Evolutionary conservation across 2,329 filamentous ascomycete species (phyloP).

Genomic region (Reticulascus tulasneorum): DNA sequence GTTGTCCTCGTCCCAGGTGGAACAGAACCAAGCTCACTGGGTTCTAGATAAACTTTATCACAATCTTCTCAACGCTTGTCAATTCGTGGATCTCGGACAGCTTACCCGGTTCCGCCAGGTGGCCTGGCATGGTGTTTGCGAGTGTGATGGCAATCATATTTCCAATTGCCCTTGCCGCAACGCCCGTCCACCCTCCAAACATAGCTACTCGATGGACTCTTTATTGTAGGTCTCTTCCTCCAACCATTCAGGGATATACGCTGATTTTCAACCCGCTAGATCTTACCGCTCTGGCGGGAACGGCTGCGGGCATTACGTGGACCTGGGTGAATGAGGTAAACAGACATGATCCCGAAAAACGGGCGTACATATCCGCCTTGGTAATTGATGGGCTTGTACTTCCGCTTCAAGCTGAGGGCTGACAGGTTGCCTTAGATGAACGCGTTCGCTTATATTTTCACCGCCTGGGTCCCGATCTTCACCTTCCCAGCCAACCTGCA

Average conservation of each 20-base stretch:
- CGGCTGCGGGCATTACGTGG: conserved; percentile 20
- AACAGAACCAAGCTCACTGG: background rate
- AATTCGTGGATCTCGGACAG: conserved; percentile 22
- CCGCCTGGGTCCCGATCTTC: conserved; percentile 24
- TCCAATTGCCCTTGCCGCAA: conserved; percentile 18
- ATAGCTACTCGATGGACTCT: conserved; percentile 17
- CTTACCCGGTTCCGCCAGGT: conserved; percentile 17
- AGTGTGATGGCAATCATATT: conserved; percentile 20
- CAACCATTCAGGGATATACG: background rate
- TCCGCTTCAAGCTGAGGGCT: background rate
- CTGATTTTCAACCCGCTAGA: conserved; percentile 7
- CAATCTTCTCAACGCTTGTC: conserved; percentile 17
- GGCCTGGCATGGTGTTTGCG: conserved; percentile 22
- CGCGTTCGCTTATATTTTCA: conserved; percentile 23
- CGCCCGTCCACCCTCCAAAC: conserved; percentile 19
- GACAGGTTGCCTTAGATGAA: conserved; percentile 18
- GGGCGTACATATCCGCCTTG: conserved; percentile 22
- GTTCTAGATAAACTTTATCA: conserved; percentile 19
- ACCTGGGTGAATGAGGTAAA: conserved; percentile 22
- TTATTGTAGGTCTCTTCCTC: conserved; percentile 15
- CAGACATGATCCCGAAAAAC: conserved; percentile 21
- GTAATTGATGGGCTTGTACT: too few species aligned
- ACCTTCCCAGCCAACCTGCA: conserved; percentile 23
- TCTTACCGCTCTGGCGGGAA: conserved; percentile 16
- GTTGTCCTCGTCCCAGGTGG: background rate